Evolutionary conservation across 2,329 filamentous ascomycete species (phyloP).

Genomic region (Teratosphaeria destructans): DNA sequence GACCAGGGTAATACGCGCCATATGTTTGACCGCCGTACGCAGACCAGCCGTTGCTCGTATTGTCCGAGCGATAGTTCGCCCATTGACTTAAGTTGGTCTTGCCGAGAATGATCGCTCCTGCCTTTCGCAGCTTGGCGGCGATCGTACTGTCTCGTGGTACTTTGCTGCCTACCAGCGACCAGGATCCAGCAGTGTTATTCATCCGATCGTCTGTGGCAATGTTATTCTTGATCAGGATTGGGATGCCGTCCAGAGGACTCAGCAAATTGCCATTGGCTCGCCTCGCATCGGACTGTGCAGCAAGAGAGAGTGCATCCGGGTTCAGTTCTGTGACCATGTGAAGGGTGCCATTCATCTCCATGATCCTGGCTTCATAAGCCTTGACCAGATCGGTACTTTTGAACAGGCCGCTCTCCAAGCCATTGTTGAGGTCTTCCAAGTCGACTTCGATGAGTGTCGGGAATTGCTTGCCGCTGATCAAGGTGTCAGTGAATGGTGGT

Average conservation of each 20-base stretch:
- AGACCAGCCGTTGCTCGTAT: conserved; percentile 53
- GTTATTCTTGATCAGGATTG: conserved; percentile 57
- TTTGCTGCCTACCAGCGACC: conserved; percentile 49
- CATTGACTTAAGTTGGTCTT: conserved; percentile 57
- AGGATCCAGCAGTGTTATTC: conserved; percentile 57
- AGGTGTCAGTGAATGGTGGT: conserved; percentile 8
- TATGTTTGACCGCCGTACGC: conserved; percentile 52
- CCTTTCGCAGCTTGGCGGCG: conserved; percentile 48
- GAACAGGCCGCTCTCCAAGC: conserved; percentile 41
- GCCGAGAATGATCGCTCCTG: conserved; percentile 55
- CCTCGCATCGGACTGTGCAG: conserved; percentile 38
- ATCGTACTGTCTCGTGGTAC: conserved; percentile 49
- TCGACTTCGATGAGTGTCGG: conserved; percentile 42
- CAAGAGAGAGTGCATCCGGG: conserved; percentile 43
- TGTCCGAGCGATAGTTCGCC: conserved; percentile 51
- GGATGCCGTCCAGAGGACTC: conserved; percentile 53
- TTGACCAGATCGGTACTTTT: conserved; percentile 49
- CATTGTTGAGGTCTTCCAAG: conserved; percentile 40
- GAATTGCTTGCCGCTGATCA: conserved; percentile 12
- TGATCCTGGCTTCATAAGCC: conserved; percentile 43
- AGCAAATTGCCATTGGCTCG: conserved; percentile 36
- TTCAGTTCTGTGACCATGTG: conserved; percentile 46
- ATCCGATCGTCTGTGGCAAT: conserved; percentile 54
- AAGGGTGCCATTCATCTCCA: conserved; percentile 43
- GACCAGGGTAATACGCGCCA: conserved; percentile 50